Base-by-base conservation (phyloP, 2,329 filamentous ascomycete species). In the Fusarium sulawesiense region DNA sequence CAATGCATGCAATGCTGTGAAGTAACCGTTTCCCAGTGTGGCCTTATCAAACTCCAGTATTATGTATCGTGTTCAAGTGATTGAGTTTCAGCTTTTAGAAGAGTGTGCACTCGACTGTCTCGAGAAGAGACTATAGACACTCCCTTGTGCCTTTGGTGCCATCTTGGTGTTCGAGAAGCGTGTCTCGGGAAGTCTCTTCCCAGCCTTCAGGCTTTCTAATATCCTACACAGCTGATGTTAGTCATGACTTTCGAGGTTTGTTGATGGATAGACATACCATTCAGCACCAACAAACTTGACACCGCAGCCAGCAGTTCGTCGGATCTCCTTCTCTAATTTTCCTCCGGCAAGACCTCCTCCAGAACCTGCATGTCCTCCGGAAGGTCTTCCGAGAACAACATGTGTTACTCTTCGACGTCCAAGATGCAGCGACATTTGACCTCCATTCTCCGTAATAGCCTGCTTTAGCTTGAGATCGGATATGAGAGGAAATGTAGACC, bases 381-480 rank as follows among this genome's bases (percentile, higher is more conserved):
- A 84, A 20, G 88, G 87, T 55, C 82, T 85, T 10, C 92, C 93
- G 8, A 97, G 80, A 60, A 98, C 91, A 66, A 98, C 92, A 79
- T 98, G 94, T 34, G 94, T 97, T 71, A 97, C 93, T 53, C 86
- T 87, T 40, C 89, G 87, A 46, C 93, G 87, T 12, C 88, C 91
- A 12, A 97, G 87, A 62, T 89, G 85, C 37, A 93, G 86, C 6
- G 92, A 91, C 72, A 93, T 84, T 44, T 81, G 84, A 1, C 89
- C 95, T 21, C 94, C 95, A 76, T 97, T 89, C 60, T 89, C 85
- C 7, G 86, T 88, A 40, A 98, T 86, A 18, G 97, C 79, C 58
- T 90, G 89, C 83, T 96, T 97, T 60, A 98, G 86, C 77, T 88
- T 92, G 82, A 97, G 92, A 79, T 98, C 94, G 16, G 93, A 97